These are phyloP conservation scores for Pyrenophora teres DNA, from an alignment of 2,329 filamentous ascomycete species.

Conservation along the genomic window DNA sequence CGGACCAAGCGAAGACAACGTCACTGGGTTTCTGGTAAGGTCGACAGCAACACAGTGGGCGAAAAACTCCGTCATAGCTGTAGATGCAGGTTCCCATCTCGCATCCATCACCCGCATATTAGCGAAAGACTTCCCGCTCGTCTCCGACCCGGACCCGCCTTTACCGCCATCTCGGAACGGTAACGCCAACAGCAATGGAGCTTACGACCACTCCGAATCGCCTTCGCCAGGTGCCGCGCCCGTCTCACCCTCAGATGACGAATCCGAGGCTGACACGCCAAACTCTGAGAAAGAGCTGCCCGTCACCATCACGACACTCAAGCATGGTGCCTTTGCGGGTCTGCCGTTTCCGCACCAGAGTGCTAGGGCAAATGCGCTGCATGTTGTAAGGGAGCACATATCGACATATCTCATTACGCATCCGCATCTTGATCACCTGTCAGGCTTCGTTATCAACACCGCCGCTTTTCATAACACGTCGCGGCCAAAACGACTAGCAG, in stretches of 20 bases:
- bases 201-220: slow-evolving; percentile 20
- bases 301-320: slow-evolving; percentile 60
- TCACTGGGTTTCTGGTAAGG: slow-evolving; percentile 86
- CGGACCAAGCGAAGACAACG: slow-evolving; percentile 86
- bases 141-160: slow-evolving; percentile 32
- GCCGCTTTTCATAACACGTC: slow-evolving; percentile 79
- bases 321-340: slow-evolving; percentile 76
- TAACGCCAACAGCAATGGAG: slow-evolving; percentile 25
- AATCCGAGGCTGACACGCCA: slow-evolving; percentile 36
- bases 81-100: slow-evolving; percentile 91
- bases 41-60: slow-evolving; percentile 79
- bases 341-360: slow-evolving; percentile 70
- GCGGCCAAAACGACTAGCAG: slow-evolving; percentile 81
- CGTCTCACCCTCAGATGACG: slow-evolving; percentile 32
- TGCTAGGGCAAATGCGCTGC: slow-evolving; percentile 75
- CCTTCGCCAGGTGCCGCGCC: slow-evolving; percentile 34
- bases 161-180: slow-evolving; percentile 18
- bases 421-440: slow-evolving; percentile 93
- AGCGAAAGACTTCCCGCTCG: slow-evolving; percentile 58
- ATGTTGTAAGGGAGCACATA: slow-evolving; percentile 78
- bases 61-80: slow-evolving; percentile 81
- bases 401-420: slow-evolving; percentile 93
- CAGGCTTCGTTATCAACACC: slow-evolving; percentile 91
- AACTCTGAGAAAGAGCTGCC: slow-evolving; percentile 30
- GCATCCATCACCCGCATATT: slow-evolving; percentile 82